These are phyloP conservation scores for Pseudogymnoascus verrucosus DNA, from an alignment of 2,329 filamentous ascomycete genomes.

Conservation along the genomic window DNA sequence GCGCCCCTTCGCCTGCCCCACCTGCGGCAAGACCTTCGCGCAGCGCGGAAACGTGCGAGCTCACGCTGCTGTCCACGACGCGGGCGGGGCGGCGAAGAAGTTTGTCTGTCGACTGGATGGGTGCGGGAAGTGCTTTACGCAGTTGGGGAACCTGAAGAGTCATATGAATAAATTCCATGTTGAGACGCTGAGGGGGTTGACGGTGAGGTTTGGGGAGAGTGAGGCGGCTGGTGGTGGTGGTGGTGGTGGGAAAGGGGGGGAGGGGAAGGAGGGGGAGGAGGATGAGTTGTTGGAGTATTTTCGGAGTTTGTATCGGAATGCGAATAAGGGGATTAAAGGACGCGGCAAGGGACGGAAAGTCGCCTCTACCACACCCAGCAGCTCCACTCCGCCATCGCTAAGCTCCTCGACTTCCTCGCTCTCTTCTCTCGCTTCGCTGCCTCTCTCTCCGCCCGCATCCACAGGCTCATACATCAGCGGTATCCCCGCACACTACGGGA, in stretches of 20 bases:
- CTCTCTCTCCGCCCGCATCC: background rate
- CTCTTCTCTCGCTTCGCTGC: background rate
- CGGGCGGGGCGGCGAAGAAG: constrained; percentile 52
- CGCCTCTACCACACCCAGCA: constrained; percentile 14
- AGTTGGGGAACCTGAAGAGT: constrained; percentile 86
- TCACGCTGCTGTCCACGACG: constrained; percentile 71
- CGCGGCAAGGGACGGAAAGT: constrained; percentile 78
- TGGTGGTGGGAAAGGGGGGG: background rate
- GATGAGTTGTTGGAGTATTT: constrained; percentile 80
- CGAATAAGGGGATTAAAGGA: constrained; percentile 97
- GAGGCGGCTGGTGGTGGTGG: background rate
- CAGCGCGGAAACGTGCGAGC: constrained; percentile 79
- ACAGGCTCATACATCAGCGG: background rate
- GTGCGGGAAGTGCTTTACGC: constrained; percentile 82
- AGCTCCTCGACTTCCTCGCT: background rate
- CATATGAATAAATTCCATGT: constrained; percentile 94
- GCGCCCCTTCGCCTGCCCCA: constrained; percentile 70
- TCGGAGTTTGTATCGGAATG: constrained; percentile 84
- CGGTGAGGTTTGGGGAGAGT: constrained; percentile 50
- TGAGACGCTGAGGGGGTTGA: constrained; percentile 61
- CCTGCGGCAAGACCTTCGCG: constrained; percentile 75
- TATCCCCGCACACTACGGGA: constrained; percentile 8
- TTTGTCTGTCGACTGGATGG: constrained; percentile 75
- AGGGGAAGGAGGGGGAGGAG: constrained; percentile 36
- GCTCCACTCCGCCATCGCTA: background rate